Evolutionary conservation across 352 stramenopile species (phyloP).

Genomic region (Peronospora belbahrii): DNA sequence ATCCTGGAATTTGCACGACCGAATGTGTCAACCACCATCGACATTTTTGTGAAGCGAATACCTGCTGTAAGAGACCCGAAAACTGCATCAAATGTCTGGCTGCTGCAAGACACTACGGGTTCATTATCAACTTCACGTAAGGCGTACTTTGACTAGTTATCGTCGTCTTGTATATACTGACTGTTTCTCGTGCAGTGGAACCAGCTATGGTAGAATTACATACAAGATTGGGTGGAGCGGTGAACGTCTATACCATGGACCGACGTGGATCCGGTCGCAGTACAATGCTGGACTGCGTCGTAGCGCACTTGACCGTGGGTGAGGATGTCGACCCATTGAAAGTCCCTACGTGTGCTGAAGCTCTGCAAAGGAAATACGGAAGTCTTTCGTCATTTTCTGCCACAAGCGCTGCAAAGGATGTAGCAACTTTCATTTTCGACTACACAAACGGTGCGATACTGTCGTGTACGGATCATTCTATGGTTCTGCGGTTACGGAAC

Average conservation of each 20-base stretch:
- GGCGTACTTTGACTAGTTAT: too few relatives aligned
- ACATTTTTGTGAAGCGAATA: constrained; percentile 43
- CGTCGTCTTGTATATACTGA: too few relatives aligned
- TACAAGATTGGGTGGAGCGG: constrained; percentile 12
- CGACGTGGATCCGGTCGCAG: constrained; percentile 38
- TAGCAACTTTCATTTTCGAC: constrained; percentile 28
- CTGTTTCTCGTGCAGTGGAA: constrained; percentile 41
- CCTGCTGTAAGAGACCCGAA: constrained; percentile 11
- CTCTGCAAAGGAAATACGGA: constrained; percentile 30
- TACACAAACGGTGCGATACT: constrained; percentile 21
- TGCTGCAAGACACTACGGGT: constrained; percentile 35
- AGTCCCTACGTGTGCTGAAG: constrained; percentile 28
- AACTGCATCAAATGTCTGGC: constrained; percentile 31
- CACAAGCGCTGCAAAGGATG: constrained; percentile 34
- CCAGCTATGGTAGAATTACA: constrained; percentile 26
- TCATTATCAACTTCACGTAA: too few relatives aligned
- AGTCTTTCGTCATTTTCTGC: constrained; percentile 37
- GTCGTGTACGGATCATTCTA: constrained; percentile 46
- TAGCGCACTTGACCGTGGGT: too few relatives aligned
- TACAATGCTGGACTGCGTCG: constrained; percentile 28
- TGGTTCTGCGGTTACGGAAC: constrained; percentile 36
- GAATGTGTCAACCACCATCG: constrained; percentile 10
- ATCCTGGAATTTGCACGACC: constrained; percentile 19
- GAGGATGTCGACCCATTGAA: too few relatives aligned
- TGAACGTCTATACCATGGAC: constrained; percentile 55